Percentiles rank a stretch among this genome's conserved stretches.
Evolutionary conservation across 2,329 filamentous ascomycete species (phyloP).

Genomic region (Tolypocladium capitatum): DNA sequence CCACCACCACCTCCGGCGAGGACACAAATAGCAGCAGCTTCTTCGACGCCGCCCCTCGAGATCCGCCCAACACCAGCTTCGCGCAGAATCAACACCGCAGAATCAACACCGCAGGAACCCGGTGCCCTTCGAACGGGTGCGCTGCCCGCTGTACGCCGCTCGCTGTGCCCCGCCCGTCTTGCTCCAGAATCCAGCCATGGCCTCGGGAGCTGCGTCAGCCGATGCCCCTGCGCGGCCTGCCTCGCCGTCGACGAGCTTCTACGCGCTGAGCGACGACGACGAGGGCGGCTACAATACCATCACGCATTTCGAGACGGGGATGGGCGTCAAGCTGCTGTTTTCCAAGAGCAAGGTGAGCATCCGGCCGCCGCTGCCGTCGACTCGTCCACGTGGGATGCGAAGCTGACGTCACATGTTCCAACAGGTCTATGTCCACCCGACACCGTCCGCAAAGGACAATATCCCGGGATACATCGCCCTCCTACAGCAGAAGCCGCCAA

Average conservation of each 20-base stretch:
- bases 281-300: slow-evolving; percentile 94
- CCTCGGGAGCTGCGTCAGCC: not conserved
- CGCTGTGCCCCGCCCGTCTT: not conserved
- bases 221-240: slow-evolving; percentile 1
- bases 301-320: slow-evolving; percentile 60
- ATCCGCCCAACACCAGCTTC: not conserved
- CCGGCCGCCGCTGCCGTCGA: not conserved
- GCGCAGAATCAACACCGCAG: not conserved
- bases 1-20: not conserved
- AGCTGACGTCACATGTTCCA: slow-evolving; percentile 3
- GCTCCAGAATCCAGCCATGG: not conserved
- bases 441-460: slow-evolving; percentile 87
- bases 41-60: not conserved
- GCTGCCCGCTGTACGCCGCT: not conserved
- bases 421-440: slow-evolving; percentile 90
- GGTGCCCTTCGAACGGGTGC: not conserved
- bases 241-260: slow-evolving; percentile 8
- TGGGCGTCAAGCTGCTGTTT: slow-evolving; percentile 84
- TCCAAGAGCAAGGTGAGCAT: slow-evolving; percentile 81
- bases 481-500: slow-evolving; percentile 66
- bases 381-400: not conserved
- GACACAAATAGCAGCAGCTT: not conserved
- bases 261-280: slow-evolving; percentile 86
- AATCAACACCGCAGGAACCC: not conserved
- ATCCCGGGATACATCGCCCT: slow-evolving; percentile 88